Base-by-base conservation (phyloP, 768 basidiomycete genomes). In the Lactarius indigo region DNA sequence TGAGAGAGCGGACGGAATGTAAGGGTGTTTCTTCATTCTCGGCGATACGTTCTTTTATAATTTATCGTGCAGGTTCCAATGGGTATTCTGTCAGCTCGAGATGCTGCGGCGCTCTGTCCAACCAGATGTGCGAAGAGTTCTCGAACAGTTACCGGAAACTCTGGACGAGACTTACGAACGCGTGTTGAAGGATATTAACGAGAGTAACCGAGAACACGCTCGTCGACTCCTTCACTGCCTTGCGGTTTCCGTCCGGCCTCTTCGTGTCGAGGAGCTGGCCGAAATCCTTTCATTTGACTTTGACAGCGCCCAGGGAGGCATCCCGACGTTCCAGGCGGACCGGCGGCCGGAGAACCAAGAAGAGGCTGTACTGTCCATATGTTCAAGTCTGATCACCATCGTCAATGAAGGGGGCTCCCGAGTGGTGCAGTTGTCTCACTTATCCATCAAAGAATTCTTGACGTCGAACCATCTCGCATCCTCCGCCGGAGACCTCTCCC, bases 231-330 rank as follows among this genome's bases (percentile, higher is more conserved):
- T 62, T 28, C 61, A 54, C 50, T 62, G 61, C 26, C 61, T 62
- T 3, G 42, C 42, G 10, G 59, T 30, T 18, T n/a, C 59, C 2
- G n/a, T 31, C 20, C 59, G 44, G n/a, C 59, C 42, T 1, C 42
- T 60, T n/a, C 44, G 30, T 15, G 59, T 60, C 13, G 30, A 60
- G 31, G 59, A 60, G 4, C 44, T 60, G 4, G 44, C 44, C 20
- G 59, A 60, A 31, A 30, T 60, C n/a, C 31, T 60, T 23, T 8
- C 44, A n/a, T 44, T 60, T 17, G 44, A 60, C n/a, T 60, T 60
- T 26, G n/a, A 31, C 3, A n/a, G 6, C 2, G 30, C 50, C 12
- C 13, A 26, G 26, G 23, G 23, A 23, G 59, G 42, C 20, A 47
- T 33, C 3, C 59, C 59, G 20, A 23, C 9, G 20, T 31, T 60